Percentiles rank a stretch among this genome's conserved stretches.
These are phyloP conservation scores for Xylaria venustula DNA, from an alignment of 495 filamentous ascomycete species.

Conservation along the genomic window DNA sequence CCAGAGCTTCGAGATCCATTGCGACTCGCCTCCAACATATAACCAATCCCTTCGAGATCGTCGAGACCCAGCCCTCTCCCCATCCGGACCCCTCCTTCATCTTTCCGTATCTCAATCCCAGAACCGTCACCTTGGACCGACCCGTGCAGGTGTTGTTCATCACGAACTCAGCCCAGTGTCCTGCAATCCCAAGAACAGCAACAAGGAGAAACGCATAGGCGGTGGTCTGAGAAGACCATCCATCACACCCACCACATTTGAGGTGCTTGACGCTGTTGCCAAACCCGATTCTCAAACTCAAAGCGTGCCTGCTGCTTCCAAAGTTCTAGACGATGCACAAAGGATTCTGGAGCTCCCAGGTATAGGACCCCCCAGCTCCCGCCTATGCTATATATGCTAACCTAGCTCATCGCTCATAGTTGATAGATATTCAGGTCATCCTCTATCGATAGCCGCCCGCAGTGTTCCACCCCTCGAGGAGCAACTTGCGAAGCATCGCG, in stretches of 20 bases:
- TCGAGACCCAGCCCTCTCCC: constrained; percentile 2
- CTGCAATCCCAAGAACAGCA: constrained; percentile 11
- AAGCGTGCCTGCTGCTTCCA: constrained; percentile 8
- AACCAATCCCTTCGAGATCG: constrained; percentile 13
- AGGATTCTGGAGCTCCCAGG: constrained; percentile 20
- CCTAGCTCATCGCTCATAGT: constrained; percentile 2
- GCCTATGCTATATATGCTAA: not conserved
- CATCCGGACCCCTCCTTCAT: constrained; percentile 27
- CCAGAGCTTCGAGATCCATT: constrained; percentile 21
- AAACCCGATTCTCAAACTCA: constrained; percentile 21
- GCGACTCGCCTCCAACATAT: constrained; percentile 20
- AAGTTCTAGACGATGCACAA: constrained; percentile 10
- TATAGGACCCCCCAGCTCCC: constrained; percentile 9
- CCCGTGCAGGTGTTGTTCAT: constrained; percentile 24
- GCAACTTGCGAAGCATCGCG: constrained; percentile 47
- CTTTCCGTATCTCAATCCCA: constrained; percentile 33
- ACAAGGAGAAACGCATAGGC: constrained; percentile 8
- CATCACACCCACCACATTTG: constrained; percentile 27
- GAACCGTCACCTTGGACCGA: constrained; percentile 31
- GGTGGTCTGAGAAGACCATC: constrained; percentile 23
- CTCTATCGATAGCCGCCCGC: constrained; percentile 34
- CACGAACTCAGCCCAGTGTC: constrained; percentile 9
- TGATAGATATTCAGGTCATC: constrained; percentile 20
- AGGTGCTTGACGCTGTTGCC: constrained; percentile 25
- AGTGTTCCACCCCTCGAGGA: constrained; percentile 35